These are phyloP conservation scores for Fraxinus velutina DNA, from an alignment of 305 asterid species.

Conservation along the genomic window DNA sequence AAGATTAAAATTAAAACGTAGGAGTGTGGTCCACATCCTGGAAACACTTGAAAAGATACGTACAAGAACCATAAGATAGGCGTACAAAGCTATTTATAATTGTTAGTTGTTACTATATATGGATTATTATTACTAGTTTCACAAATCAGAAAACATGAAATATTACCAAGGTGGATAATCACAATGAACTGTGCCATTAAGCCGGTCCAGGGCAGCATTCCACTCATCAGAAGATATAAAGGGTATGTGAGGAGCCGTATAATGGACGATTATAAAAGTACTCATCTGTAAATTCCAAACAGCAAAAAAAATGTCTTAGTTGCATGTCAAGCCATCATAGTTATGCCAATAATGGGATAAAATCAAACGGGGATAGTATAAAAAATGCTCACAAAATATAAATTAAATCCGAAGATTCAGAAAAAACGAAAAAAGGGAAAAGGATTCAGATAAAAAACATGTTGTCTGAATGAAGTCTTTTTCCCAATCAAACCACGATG, in stretches of 20 bases:
- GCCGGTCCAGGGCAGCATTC: conserved; percentile 96
- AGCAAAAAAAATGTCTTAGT: not conserved
- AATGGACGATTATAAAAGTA: conserved; percentile 96
- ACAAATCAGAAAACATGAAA: conserved; percentile 7
- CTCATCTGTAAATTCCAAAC: conserved; percentile 63
- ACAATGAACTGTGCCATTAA: conserved; percentile 90
- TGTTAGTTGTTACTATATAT: not conserved
- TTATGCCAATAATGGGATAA: not conserved
- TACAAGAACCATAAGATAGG: not conserved
- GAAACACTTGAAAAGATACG: not conserved
- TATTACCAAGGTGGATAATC: conserved; percentile 82
- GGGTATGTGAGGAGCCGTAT: conserved; percentile 98
- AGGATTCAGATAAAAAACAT: not conserved
- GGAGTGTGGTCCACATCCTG: not conserved
- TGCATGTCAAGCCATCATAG: conserved; percentile 4
- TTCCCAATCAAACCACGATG: not conserved
- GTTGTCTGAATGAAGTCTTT: not conserved
- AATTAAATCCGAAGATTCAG: not conserved
- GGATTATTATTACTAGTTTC: not conserved
- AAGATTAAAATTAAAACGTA: not conserved
- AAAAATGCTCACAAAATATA: not conserved
- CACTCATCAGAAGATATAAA: conserved; percentile 72
- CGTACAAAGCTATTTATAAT: not conserved
- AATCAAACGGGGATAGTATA: not conserved
- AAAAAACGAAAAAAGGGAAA: not conserved